Evolutionary conservation across 495 filamentous ascomycete species (phyloP), one percentile per base, ranked within the genome.

Genomic region (Aspergillus bertholletiae): DNA sequence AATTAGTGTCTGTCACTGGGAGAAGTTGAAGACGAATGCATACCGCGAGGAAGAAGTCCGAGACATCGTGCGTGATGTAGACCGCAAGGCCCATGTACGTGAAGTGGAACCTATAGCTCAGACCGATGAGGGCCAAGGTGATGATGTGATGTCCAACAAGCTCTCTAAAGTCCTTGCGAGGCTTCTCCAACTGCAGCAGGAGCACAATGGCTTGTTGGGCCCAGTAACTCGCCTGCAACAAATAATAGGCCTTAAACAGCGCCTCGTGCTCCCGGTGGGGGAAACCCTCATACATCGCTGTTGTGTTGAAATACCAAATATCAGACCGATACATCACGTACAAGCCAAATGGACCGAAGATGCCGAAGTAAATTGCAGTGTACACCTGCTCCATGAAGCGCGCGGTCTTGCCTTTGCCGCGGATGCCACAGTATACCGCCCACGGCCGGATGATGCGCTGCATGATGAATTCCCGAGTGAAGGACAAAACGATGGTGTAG

Each of bases 341-440:
- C 68, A 97, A 72, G 40, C 94, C 94, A 41, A 83, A 84, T 1
- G 95, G 94, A 5, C 91, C 90, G 51, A 96, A 84, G 49, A 96
- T 63, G 9, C 72, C 83, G 64, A 97, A 97, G 76, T 98, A 98
- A 27, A 97, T 77, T n/a, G 91, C 94, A 2, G 93, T 97, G 75
- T 98, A 98, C 59, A 88, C 82, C 72, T 98, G 94, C 71, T 98
- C 94, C 90, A 97, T 95, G 79, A 96, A 97, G 15, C 94, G 86
- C 9, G 88, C 80, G 49, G 92, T 89, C 75, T 97, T 98, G 40
- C 81, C 83, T 27, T 86, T 82, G 45, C 81, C 83, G 40, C 74
- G 81, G 59, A 98, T 84, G 4, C 91, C 90, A 46, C 73, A 83
- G 53, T 75, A 77, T 23, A 83, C 73, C 4, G 92, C 92, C 59